Evolutionary conservation across 208 protist genomes (phyloP), one percentile per base, ranked within the genome.

Genomic region (Crithidia sp.): DNA sequence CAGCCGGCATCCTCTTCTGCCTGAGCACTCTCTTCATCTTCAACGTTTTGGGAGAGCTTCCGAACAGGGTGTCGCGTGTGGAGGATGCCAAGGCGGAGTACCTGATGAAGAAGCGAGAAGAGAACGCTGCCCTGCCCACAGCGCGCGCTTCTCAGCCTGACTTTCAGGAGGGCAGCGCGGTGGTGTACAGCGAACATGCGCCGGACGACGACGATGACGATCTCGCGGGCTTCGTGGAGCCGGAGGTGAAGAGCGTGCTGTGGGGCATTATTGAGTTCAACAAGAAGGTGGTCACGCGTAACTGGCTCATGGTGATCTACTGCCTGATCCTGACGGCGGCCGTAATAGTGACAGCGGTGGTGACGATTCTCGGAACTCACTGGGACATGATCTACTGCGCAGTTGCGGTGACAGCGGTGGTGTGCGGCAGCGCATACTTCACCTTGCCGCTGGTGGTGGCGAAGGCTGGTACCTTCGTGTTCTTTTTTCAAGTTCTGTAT

Each of bases 1-100:
- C 83, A 7, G 88, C 76, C 14, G 80, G 60, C 10, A 41, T 86
- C 41, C 74, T 89, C 60, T 64, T 90, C 17, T n/a, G 84, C 49
- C 67, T 79, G 12, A 67, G 64, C 7, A 3, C 85, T 9, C 64
- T 90, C 49, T 89, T 86, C 55, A 59, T 83, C 39, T 82, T 87
- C 47, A 93, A 93, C 79, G 77, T 86, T 57, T 81, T 84, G 55
- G 85, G 67, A 12, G 88, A 93, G 83, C 28, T 73, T 19, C 70
- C 16, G 10, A 89, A 93, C 70, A 59, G 71, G 2, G 71, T 68
- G 6, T 77, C 86, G 13, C 84, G 83, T 47, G 6, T 49, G 5
- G 77, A 84, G 37, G 83, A 90, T 65, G 65, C 59, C 12, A 49
- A 76, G 65, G 37, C 82, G 2, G 41, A 76, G 6, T 74, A 68